A percentile compares a stretch with the other conserved stretches of the same genome.
phyloP scores from a whole-genome alignment of 2,329 filamentous ascomycete genomes.

The Fusarium siculi region DNA sequence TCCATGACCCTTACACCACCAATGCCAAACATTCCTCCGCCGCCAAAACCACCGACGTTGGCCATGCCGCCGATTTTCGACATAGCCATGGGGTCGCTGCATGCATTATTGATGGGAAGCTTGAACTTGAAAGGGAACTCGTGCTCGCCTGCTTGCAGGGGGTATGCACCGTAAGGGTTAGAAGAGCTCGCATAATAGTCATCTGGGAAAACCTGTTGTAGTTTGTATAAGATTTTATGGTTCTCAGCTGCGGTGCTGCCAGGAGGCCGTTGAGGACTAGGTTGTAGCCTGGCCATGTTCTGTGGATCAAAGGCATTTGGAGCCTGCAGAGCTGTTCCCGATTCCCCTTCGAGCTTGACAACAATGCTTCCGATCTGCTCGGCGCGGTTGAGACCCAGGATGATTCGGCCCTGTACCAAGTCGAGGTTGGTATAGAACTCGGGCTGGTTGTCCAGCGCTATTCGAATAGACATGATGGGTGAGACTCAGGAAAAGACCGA shows the following conservation, averaged over 20 bases:
- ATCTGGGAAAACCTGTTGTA: conserved; percentile 77
- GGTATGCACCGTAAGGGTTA: conserved; percentile 60
- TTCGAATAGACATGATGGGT: conserved; percentile 71
- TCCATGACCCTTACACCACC: conserved; percentile 70
- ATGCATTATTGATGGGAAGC: conserved; percentile 80
- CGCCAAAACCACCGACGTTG: conserved; percentile 63
- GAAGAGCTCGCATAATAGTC: conserved; percentile 55
- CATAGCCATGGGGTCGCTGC: conserved; percentile 65
- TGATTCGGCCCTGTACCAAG: conserved; percentile 70
- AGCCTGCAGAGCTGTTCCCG: conserved; percentile 71
- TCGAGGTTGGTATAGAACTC: conserved; percentile 86
- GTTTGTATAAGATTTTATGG: conserved; percentile 80
- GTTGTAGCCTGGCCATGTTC: conserved; percentile 48
- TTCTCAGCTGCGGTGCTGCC: conserved; percentile 64
- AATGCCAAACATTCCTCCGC: conserved; percentile 59
- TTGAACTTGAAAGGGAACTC: conserved; percentile 84
- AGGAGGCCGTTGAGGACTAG: conserved; percentile 47
- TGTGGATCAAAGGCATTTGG: conserved; percentile 58
- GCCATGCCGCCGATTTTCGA: conserved; percentile 64
- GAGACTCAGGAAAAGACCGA: neutral
- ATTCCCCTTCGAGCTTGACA: conserved; percentile 87
- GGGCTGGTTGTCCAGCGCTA: conserved; percentile 73
- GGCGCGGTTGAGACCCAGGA: conserved; percentile 69
- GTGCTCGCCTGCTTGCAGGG: conserved; percentile 75
- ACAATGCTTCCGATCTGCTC: conserved; percentile 78